Conservation (phyloP, 768 basidiomycete species). For the Sporobolomyces pararoseus region DNA sequence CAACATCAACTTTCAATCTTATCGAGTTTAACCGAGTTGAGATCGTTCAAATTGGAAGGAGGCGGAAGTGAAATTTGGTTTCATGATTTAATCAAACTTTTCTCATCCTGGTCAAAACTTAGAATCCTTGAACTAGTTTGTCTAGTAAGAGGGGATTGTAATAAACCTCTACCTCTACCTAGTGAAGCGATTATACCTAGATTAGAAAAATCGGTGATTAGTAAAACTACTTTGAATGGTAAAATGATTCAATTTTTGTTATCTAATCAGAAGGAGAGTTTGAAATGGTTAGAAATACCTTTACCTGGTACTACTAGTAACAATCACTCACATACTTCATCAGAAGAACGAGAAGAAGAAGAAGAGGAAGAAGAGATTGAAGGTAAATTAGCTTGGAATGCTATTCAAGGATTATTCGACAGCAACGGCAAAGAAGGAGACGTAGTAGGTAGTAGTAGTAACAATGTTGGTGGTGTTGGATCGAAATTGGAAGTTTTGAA, state of each 20-base stretch:
- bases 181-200: not conserved
- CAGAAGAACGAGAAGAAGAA: too few relatives aligned
- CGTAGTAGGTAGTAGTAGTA: not conserved
- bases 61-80: constrained; percentile 16
- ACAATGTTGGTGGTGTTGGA: too few relatives aligned
- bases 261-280: not conserved
- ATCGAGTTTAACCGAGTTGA: too few relatives aligned
- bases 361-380: not conserved
- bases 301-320: too few relatives aligned
- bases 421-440: not conserved
- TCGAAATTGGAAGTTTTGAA: not conserved
- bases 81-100: not conserved
- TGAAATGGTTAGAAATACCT: not conserved
- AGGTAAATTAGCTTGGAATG: not conserved
- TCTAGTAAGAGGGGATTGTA: not conserved
- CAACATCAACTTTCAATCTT: too few relatives aligned
- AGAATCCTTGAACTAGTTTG: not conserved
- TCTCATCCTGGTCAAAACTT: not conserved
- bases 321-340: too few relatives aligned
- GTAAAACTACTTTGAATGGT: not conserved
- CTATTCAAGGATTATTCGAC: not conserved
- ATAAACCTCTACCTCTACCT: not conserved
- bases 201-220: not conserved
- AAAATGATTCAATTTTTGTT: not conserved
- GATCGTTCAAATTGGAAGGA: not conserved